Evolutionary conservation across 169 alveolate species (phyloP).

Genomic region (Amoebophrya sp.): DNA sequence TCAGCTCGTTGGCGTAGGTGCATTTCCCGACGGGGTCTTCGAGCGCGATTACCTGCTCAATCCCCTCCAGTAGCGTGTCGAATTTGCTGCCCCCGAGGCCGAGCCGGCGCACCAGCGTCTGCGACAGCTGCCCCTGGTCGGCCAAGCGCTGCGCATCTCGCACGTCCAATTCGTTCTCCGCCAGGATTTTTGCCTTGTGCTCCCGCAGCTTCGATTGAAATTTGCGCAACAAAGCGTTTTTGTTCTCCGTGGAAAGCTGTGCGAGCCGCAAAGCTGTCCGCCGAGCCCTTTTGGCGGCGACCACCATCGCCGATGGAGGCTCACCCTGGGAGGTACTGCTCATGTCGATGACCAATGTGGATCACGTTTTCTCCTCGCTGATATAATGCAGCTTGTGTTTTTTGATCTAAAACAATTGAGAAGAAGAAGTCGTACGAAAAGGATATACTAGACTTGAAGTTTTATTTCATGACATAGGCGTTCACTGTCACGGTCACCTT

Average conservation of each 20-base stretch:
- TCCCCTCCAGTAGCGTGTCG: neutral
- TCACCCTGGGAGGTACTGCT: no score
- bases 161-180: neutral
- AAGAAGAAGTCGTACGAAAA: no score
- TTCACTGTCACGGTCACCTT: no score
- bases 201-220: neutral
- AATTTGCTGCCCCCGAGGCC: neutral
- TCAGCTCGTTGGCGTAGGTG: neutral
- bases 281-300: neutral
- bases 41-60: neutral
- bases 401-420: no score
- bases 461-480: no score
- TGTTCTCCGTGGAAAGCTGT: neutral
- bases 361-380: no score
- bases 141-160: neutral
- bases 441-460: no score
- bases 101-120: neutral
- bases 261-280: neutral
- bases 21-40: neutral
- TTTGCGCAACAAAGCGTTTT: neutral
- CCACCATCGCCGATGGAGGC: neutral
- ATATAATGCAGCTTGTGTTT: no score
- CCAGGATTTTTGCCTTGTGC: neutral
- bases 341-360: no score
- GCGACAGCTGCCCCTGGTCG: neutral